Percentiles rank a stretch among this genome's conserved stretches.
Evolutionary conservation across 2,329 filamentous ascomycete species (phyloP).

Genomic region (Colletotrichum acutatum): DNA sequence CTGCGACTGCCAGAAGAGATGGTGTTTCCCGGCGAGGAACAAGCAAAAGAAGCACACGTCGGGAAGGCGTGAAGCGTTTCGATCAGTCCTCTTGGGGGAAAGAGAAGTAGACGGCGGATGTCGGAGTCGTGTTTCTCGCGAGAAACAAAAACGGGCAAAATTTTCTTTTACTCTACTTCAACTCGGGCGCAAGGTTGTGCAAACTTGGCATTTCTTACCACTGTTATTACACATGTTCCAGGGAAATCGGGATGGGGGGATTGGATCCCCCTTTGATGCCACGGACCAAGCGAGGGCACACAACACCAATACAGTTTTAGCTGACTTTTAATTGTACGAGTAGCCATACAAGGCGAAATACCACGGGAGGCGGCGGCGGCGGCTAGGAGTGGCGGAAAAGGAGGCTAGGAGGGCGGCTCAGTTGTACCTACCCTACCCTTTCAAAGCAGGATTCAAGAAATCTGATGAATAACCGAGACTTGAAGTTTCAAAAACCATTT

Average conservation of each 20-base stretch:
- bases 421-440: background rate
- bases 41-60: background rate
- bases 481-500: background rate
- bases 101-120: slow-evolving; percentile 22
- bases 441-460: background rate
- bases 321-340: slow-evolving; percentile 28
- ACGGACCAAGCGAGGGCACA: background rate
- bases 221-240: background rate
- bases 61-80: slow-evolving; percentile 16
- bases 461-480: background rate
- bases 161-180: background rate
- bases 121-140: slow-evolving; percentile 4
- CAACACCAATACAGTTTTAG: slow-evolving; percentile 5
- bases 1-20: background rate
- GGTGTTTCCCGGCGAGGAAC: background rate
- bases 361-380: background rate
- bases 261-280: background rate
- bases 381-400: background rate
- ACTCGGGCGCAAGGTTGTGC: slow-evolving; percentile 14
- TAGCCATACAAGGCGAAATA: slow-evolving; percentile 10
- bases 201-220: background rate
- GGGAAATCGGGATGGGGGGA: background rate
- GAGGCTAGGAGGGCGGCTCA: background rate
- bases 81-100: slow-evolving; percentile 17
- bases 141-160: background rate